Conservation (phyloP, 1,284 basidiomycete species). For the Naganishia sp. region DNA sequence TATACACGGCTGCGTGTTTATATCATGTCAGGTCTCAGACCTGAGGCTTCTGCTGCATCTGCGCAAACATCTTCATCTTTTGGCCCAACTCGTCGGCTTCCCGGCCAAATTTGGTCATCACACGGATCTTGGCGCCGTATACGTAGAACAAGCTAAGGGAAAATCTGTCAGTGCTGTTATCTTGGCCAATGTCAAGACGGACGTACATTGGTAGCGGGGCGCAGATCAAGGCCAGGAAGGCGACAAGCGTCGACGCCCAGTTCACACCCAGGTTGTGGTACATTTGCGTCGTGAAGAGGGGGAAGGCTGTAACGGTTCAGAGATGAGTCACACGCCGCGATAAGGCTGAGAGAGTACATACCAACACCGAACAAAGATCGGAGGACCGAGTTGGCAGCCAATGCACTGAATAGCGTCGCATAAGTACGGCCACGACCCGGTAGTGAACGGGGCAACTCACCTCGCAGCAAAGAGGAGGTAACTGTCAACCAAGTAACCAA, state of each 20-base stretch:
- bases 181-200: background rate
- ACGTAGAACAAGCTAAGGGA: constrained; percentile 37
- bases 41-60: constrained; percentile 23
- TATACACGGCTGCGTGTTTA: constrained; percentile 2
- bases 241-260: constrained; percentile 51
- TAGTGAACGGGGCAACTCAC: constrained; percentile 2
- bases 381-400: constrained; percentile 53
- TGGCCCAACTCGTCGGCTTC: constrained; percentile 39
- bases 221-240: constrained; percentile 40
- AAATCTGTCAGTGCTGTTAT: background rate
- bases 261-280: constrained; percentile 51
- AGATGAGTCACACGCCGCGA: too few relatives aligned
- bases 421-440: too few relatives aligned
- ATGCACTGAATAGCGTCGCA: constrained; percentile 5
- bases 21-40: background rate
- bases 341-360: background rate
- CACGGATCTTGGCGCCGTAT: constrained; percentile 35
- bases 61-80: constrained; percentile 33
- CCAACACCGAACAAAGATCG: constrained; percentile 49
- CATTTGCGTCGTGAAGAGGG: constrained; percentile 47
- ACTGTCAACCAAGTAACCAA: constrained; percentile 63
- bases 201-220: constrained; percentile 29
- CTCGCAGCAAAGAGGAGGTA: constrained; percentile 66
- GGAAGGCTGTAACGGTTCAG: constrained; percentile 40
- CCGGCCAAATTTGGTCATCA: constrained; percentile 35